Conservation (phyloP, 1,139 yeast species). For the Pichia cactophila region DNA sequence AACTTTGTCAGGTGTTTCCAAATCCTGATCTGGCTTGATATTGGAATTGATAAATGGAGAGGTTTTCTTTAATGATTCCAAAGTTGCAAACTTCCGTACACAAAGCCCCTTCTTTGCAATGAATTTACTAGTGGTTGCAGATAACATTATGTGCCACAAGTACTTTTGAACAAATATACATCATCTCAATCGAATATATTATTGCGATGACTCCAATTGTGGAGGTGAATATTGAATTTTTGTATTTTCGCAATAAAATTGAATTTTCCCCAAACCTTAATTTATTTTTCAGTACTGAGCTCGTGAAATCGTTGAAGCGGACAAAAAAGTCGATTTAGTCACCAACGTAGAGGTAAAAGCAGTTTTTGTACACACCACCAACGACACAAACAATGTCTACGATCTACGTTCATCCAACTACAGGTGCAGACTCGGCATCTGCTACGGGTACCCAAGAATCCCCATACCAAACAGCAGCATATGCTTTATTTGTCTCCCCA, state of each 20-base stretch:
- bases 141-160: neutral
- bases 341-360: neutral
- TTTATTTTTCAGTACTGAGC: neutral
- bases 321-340: neutral
- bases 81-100: conserved; percentile 17
- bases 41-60: conserved; percentile 40
- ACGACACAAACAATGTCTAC: conserved; percentile 5
- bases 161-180: too few species aligned
- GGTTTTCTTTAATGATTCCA: conserved; percentile 33
- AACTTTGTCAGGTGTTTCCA: conserved; percentile 28
- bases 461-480: conserved; percentile 82
- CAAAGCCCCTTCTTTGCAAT: neutral
- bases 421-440: conserved; percentile 56
- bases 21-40: conserved; percentile 50
- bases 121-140: neutral
- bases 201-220: too few species aligned
- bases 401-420: conserved; percentile 59
- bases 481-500: conserved; percentile 53
- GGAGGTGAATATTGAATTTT: neutral
- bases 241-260: neutral
- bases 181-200: too few species aligned
- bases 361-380: neutral
- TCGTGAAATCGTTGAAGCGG: neutral
- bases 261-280: neutral
- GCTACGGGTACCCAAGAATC: conserved; percentile 51